Evolutionary conservation across 1,284 basidiomycete species (phyloP), one percentile per base, ranked within the genome.

Genomic region (Amylostereum chailletii): DNA sequence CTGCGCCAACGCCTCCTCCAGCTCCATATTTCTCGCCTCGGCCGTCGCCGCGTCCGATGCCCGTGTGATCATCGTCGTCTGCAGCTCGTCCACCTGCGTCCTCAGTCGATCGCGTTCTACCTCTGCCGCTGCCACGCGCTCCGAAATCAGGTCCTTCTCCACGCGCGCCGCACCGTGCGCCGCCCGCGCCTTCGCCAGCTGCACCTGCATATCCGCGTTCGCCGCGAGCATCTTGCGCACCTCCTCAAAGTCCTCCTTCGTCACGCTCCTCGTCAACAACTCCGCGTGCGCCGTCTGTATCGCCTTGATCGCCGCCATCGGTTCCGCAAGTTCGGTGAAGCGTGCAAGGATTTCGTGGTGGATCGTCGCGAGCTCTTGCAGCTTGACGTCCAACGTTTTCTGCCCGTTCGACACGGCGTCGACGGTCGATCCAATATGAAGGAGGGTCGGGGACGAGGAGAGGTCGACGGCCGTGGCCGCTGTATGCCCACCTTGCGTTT

Each of bases 111-210:
- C 82, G 10, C 83, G 76, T 50, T 90, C 86, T 26, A 61, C 68
- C 59, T 90, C 86, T 1, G 70, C 68, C n/a, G 68, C 66, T 34
- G 62, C 65, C 30, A 86, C 64, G 53, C 82, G 83, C 54, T 87
- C 83, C 37, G 59, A 65, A 34, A 88, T 62, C 43, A 77, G 68
- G 49, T 89, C 87, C 66, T 89, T 89, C 70, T 90, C 87, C 26
- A 85, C 85, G n/a, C 84, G 79, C 7, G 84, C 75, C 60, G 86
- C 82, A 3, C 86, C 86, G 58, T 88, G 83, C 11, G 79, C 78
- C 19, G 78, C 77, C 45, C 86, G 81, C 41, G 86, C 84, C 65
- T 86, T 88, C 3, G 77, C 76, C 6, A 90, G 60, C 57, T 88
- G 81, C 29, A 81, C 68, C 58, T 88, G 84, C 45, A 79, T 68